phyloP scores from a whole-genome alignment of 1,284 basidiomycete genomes.

The Pseudozyma pruni region DNA sequence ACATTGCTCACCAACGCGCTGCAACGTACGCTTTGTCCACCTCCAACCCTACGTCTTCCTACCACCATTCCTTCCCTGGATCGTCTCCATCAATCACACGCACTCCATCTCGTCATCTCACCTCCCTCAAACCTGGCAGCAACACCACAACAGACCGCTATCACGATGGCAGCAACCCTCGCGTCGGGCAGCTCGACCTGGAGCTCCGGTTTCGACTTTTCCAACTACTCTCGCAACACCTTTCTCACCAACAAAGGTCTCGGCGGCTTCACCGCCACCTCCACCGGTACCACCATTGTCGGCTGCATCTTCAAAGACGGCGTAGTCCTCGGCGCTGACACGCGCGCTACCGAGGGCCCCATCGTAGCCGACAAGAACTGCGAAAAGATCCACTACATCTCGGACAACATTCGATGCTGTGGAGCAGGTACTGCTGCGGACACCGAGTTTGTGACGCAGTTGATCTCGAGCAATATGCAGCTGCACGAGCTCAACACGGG shows the following conservation, averaged over 20 bases:
- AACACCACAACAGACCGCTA: neutral
- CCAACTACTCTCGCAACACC: slow-evolving; percentile 79
- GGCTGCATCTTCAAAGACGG: slow-evolving; percentile 92
- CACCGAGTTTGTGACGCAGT: slow-evolving; percentile 80
- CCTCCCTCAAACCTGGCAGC: neutral
- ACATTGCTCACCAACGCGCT: slow-evolving; percentile 9
- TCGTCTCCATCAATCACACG: neutral
- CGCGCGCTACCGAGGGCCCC: slow-evolving; percentile 89
- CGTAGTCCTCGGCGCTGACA: slow-evolving; percentile 95
- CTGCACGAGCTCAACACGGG: slow-evolving; percentile 66
- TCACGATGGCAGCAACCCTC: slow-evolving; percentile 15
- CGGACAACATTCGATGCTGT: slow-evolving; percentile 84
- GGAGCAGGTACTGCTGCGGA: slow-evolving; percentile 98
- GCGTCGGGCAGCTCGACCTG: slow-evolving; percentile 13
- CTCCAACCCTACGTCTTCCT: slow-evolving; percentile 8
- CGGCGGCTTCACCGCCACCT: slow-evolving; percentile 69
- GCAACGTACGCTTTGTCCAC: slow-evolving; percentile 18
- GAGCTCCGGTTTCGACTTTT: slow-evolving; percentile 77
- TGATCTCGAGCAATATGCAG: slow-evolving; percentile 66
- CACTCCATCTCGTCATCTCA: neutral
- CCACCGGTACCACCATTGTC: slow-evolving; percentile 93
- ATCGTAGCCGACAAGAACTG: slow-evolving; percentile 99
- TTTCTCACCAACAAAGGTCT: slow-evolving; percentile 77
- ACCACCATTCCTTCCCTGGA: slow-evolving; percentile 6
- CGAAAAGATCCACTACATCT: slow-evolving; percentile 95